Conservation (phyloP, 1,139 yeast species). For the Geotrichum reessii region DNA sequence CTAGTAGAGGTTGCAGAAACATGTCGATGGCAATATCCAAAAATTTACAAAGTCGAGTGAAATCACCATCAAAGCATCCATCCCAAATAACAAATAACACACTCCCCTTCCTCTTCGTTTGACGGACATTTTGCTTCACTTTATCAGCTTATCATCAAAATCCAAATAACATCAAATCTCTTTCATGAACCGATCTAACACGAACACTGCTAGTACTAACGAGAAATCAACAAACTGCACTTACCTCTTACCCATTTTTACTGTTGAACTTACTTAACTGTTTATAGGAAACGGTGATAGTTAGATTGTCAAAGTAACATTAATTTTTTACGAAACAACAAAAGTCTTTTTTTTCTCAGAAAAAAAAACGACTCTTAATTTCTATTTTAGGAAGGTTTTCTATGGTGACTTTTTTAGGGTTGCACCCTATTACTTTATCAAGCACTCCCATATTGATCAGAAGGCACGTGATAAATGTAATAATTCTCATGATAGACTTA, state of each 20-base stretch:
- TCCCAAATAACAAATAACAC: background rate
- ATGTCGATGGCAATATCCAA: background rate
- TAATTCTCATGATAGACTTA: background rate
- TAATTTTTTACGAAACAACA: conserved; percentile 15
- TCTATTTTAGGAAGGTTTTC: background rate
- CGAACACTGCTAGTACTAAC: background rate
- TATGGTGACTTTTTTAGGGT: conserved; percentile 16
- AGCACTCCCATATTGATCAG: background rate
- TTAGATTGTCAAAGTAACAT: background rate
- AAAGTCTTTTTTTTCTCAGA: conserved; percentile 9
- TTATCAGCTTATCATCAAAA: background rate
- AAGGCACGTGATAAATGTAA: background rate
- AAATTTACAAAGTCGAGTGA: background rate
- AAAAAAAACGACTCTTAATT: background rate
- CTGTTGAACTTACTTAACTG: conserved; percentile 19
- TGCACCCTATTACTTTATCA: conserved; percentile 14
- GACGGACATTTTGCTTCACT: background rate
- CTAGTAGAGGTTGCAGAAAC: background rate
- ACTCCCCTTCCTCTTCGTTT: background rate
- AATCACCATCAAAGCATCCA: background rate
- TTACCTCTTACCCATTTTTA: conserved; percentile 77
- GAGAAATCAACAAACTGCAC: conserved; percentile 12
- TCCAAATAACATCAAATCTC: background rate
- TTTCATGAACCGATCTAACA: background rate
- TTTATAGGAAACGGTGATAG: conserved; percentile 24